phyloP scores from a whole-genome alignment of 2,329 filamentous ascomycete genomes.

The Penicillium capsulatum region DNA sequence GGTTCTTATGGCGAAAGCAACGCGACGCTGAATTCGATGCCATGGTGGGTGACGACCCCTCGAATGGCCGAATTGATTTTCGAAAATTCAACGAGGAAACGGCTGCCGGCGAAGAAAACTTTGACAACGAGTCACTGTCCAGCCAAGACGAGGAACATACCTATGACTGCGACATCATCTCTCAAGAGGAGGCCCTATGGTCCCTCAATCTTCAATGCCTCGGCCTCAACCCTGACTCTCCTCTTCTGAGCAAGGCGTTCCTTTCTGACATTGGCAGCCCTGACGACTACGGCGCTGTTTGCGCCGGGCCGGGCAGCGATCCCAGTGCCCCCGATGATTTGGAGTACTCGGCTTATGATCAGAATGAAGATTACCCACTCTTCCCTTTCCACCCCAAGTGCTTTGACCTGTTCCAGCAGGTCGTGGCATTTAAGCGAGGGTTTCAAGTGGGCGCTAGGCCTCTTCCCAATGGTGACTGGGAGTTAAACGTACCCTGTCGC shows the following conservation, averaged over 20 bases:
- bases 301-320: background rate
- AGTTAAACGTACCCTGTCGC: background rate
- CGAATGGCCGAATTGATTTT: background rate
- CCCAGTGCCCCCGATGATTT: background rate
- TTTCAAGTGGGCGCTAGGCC: background rate
- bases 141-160: background rate
- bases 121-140: background rate
- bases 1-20: background rate
- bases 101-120: background rate
- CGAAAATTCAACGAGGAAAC: background rate
- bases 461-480: background rate
- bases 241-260: background rate
- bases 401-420: background rate
- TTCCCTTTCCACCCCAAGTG: conserved; percentile 2
- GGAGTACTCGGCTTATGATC: background rate
- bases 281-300: background rate
- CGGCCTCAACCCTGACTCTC: background rate
- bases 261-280: background rate
- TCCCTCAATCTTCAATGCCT: background rate
- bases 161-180: background rate
- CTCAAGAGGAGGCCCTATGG: background rate
- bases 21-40: background rate
- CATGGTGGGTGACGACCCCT: background rate
- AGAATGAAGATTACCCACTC: background rate
- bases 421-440: background rate